These are phyloP conservation scores for Huiozyma sinensis DNA, from an alignment of 805 yeast genomes.

Conservation along the genomic window DNA sequence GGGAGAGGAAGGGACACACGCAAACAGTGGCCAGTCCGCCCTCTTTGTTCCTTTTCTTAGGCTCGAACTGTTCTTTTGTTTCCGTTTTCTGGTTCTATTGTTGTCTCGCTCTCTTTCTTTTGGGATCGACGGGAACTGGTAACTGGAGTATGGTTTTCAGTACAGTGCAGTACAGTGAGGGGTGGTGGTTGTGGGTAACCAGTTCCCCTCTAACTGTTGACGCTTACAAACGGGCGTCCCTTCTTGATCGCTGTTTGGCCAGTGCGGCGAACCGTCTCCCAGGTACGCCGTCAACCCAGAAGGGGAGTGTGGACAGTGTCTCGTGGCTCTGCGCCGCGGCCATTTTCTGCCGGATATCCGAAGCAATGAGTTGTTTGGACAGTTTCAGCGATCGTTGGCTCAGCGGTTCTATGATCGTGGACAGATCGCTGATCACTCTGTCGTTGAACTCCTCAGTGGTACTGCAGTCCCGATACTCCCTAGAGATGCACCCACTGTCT, in stretches of 20 bases:
- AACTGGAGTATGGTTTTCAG: too few species aligned
- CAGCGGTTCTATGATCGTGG: background rate
- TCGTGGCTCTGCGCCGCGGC: slow-evolving; percentile 13
- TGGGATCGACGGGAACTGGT: too few species aligned
- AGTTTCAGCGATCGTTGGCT: background rate
- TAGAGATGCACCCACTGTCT: background rate
- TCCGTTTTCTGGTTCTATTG: too few species aligned
- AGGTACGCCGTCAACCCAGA: slow-evolving; percentile 21
- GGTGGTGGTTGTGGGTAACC: too few species aligned
- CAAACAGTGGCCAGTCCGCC: too few species aligned
- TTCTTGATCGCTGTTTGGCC: background rate
- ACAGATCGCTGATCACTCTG: background rate
- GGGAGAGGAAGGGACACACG: too few species aligned
- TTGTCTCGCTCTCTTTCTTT: too few species aligned
- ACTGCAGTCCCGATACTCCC: background rate
- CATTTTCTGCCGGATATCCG: slow-evolving; percentile 3
- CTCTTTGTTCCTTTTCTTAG: too few species aligned
- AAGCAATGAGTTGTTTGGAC: background rate
- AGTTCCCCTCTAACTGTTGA: too few species aligned
- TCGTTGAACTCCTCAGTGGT: background rate
- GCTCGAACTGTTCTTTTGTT: too few species aligned
- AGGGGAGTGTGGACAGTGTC: slow-evolving; percentile 16
- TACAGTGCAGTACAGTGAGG: too few species aligned
- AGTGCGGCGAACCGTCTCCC: slow-evolving; percentile 13
- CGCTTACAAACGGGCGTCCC: slow-evolving; percentile 11